phyloP scores from a whole-genome alignment of 2,329 filamentous ascomycete genomes.

The Aciculosporium take region DNA sequence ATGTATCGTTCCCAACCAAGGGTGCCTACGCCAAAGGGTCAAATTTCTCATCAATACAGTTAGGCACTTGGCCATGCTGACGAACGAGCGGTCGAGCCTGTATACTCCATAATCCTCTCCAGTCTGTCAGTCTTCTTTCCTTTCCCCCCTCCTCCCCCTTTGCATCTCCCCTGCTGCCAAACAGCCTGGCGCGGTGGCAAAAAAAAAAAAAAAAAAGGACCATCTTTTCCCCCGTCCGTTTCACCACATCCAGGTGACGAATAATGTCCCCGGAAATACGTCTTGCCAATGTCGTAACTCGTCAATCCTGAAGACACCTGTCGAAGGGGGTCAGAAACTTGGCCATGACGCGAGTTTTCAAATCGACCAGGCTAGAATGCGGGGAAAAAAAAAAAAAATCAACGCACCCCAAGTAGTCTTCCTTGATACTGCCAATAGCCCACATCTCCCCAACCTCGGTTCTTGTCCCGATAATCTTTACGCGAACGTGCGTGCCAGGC shows the following conservation, averaged over 20 bases:
- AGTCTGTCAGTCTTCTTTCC: not conserved
- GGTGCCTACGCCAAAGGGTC: not conserved
- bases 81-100: not conserved
- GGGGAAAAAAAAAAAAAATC: not conserved
- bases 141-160: not conserved
- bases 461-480: slow-evolving; percentile 88
- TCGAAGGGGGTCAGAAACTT: not conserved
- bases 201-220: no score
- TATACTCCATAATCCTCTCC: not conserved
- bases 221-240: not conserved
- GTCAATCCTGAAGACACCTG: slow-evolving; percentile 15
- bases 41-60: not conserved
- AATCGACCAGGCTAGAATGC: no score
- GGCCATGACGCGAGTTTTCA: no score
- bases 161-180: not conserved
- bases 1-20: no score
- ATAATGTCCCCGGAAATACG: not conserved
- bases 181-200: not conserved
- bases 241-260: not conserved
- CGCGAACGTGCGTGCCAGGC: slow-evolving; percentile 79
- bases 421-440: slow-evolving; percentile 95
- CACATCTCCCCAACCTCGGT: slow-evolving; percentile 91
- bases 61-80: not conserved
- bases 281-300: not conserved
- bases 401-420: slow-evolving; percentile 53